Evolutionary conservation across 2,329 filamentous ascomycete species (phyloP).

Genomic region (Aspergillus texensis): DNA sequence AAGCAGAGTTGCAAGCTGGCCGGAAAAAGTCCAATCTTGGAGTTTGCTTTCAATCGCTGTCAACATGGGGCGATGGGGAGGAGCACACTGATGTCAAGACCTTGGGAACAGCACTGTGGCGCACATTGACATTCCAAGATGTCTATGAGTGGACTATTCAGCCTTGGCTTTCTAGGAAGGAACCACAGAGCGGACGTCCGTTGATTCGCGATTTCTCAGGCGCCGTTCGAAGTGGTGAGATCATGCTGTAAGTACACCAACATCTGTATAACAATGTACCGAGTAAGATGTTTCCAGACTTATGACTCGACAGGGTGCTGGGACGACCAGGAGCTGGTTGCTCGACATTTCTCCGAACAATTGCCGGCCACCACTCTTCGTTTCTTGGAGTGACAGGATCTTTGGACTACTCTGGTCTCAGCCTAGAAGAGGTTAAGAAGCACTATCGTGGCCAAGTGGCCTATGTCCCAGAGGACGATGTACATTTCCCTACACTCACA

Average conservation of each 20-base stretch:
- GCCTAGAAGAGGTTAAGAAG: constrained; percentile 64
- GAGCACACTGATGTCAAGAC: constrained; percentile 67
- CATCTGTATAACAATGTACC: background rate
- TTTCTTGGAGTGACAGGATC: constrained; percentile 68
- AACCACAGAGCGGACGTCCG: constrained; percentile 50
- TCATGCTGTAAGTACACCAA: constrained; percentile 56
- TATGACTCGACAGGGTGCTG: constrained; percentile 48
- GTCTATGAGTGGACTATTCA: constrained; percentile 58
- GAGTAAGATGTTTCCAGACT: background rate
- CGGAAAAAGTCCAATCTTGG: constrained; percentile 71
- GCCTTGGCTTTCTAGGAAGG: constrained; percentile 47
- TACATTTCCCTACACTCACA: constrained; percentile 69
- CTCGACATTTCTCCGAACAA: constrained; percentile 70
- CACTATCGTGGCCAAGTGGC: constrained; percentile 70
- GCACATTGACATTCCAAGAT: constrained; percentile 76
- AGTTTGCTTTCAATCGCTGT: constrained; percentile 71
- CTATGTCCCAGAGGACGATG: constrained; percentile 73
- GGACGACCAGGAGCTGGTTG: constrained; percentile 72
- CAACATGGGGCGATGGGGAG: constrained; percentile 67
- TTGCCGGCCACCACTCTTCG: constrained; percentile 66
- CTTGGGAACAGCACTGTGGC: constrained; percentile 68
- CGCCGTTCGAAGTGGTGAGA: constrained; percentile 66
- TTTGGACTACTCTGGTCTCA: constrained; percentile 69
- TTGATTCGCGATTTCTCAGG: constrained; percentile 67
- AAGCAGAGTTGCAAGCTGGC: constrained; percentile 66